Base-by-base conservation (phyloP, 495 filamentous ascomycete species). In the Parathielavia hyrcaniae region DNA sequence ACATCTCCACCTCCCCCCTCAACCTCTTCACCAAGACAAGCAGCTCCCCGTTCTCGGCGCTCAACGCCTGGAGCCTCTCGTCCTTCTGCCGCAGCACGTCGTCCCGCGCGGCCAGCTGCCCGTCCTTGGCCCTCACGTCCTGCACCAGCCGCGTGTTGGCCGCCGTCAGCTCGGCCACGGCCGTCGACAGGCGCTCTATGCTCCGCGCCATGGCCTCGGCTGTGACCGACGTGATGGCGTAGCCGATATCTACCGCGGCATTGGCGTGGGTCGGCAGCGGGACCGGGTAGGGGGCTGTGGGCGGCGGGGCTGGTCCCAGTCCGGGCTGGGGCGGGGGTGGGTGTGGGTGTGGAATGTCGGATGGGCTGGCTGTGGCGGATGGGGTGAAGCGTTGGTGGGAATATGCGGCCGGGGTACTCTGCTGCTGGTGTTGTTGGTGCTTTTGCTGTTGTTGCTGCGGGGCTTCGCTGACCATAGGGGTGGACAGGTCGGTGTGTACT, bases 141-240 rank as follows among this genome's bases (percentile, higher is more conserved):
- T 40, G 38, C 36, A 56, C 12, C 39, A 61, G 47, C 47, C 26
- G 52, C 17, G 47, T 20, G 34, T 61, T 56, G 12, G 58, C n/a
- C 2, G 53, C 53, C 7, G 52, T 47, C 30, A 61, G 20, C 19
- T 56, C 58, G 4, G 20, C 53, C 1, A 61, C 41, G 0, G 51
- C 20, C 5, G 17, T 26, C 19, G 53, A 52, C 11, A 61, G 20
- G 7, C 58, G 36, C 17, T 56, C 58, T 12, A 61, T 39, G 14
- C 38, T 55, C 7, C 58, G 45, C 26, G 46, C 58, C 39, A 61
- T 50, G 19, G 53, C 38, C 8, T 56, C 58, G 14, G 38, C 50
- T 2, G 57, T 53, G 17, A 41, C 57, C 2, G 57, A 35, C 8
- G 49, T 49, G 5, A 58, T 41, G 9, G 47, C 56, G 45, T 59